Evolutionary conservation across 345 rosid genomes (phyloP).

Genomic region (Citrus medica): DNA sequence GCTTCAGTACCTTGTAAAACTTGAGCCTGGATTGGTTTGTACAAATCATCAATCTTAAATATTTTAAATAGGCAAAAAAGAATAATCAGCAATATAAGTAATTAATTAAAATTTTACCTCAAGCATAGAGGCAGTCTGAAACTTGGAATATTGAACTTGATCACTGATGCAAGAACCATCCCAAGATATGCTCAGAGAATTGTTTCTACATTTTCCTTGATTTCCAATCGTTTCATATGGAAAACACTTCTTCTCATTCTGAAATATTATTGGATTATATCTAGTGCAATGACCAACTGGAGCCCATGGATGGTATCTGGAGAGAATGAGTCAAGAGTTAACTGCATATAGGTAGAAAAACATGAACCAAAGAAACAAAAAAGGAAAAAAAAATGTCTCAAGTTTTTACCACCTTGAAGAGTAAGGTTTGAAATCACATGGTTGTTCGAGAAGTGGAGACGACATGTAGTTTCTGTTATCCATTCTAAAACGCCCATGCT

Average conservation of each 20-base stretch:
- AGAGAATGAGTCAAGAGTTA: not conserved
- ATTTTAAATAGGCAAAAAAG: too few species aligned
- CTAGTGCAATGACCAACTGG: not conserved
- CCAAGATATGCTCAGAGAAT: constrained; percentile 4
- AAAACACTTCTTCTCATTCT: constrained; percentile 27
- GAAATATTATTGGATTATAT: constrained; percentile 3
- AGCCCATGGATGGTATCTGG: constrained; percentile 6
- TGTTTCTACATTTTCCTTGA: not conserved
- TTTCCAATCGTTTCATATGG: constrained; percentile 20
- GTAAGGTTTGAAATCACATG: constrained; percentile 11
- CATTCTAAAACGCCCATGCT: constrained; percentile 11
- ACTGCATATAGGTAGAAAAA: too few species aligned
- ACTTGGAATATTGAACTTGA: not conserved
- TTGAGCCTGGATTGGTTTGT: not conserved
- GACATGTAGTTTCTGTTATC: constrained; percentile 16
- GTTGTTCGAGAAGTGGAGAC: constrained; percentile 9
- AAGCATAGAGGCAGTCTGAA: not conserved
- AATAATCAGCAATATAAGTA: too few species aligned
- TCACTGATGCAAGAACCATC: not conserved
- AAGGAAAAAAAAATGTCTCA: too few species aligned
- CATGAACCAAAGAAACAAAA: too few species aligned
- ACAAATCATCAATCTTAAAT: not conserved
- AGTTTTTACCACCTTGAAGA: constrained; percentile 20
- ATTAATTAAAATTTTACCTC: not conserved
- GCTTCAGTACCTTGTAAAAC: not conserved